These are phyloP conservation scores for Geoglossum glabrum DNA, from an alignment of 495 filamentous ascomycete genomes.

Conservation along the genomic window DNA sequence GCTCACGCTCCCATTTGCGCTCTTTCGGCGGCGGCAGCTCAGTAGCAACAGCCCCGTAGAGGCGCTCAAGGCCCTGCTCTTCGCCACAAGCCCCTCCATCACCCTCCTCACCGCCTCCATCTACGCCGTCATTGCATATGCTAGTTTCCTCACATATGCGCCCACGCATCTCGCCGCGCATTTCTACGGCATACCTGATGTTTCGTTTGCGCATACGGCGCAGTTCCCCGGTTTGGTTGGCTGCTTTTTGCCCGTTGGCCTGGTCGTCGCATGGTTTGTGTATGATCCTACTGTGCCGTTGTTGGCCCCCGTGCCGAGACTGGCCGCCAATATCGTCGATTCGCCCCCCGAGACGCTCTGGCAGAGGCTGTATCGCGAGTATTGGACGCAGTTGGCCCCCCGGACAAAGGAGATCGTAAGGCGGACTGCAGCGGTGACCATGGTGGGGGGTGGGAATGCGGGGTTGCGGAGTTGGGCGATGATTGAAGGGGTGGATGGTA, in stretches of 20 bases:
- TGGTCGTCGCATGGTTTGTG: conserved; percentile 49
- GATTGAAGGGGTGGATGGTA: conserved; percentile 42
- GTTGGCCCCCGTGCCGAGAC: conserved; percentile 20
- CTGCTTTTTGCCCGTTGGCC: conserved; percentile 40
- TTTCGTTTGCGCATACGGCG: conserved; percentile 40
- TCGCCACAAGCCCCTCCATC: conserved; percentile 44
- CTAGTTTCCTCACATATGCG: conserved; percentile 42
- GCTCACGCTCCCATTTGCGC: conserved; percentile 45
- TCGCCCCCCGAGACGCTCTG: conserved; percentile 37
- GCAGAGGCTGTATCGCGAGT: conserved; percentile 31
- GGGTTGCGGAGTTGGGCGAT: conserved; percentile 39
- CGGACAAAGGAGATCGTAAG: conserved; percentile 43
- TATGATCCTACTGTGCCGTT: conserved; percentile 45
- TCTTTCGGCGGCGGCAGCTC: conserved; percentile 44
- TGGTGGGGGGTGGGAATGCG: conserved; percentile 38
- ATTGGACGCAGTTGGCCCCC: conserved; percentile 27
- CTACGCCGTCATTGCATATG: conserved; percentile 43
- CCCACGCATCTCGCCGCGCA: conserved; percentile 44
- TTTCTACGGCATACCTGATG: conserved; percentile 44
- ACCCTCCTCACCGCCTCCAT: conserved; percentile 43
- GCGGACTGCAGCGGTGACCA: conserved; percentile 40
- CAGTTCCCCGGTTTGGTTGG: conserved; percentile 28
- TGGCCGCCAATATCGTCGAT: conserved; percentile 23
- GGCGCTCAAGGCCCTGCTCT: conserved; percentile 25
- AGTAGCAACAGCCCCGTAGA: too few relatives aligned